Conservation (phyloP, 805 yeast species). For the Wickerhamiella hasegawae region DNA sequence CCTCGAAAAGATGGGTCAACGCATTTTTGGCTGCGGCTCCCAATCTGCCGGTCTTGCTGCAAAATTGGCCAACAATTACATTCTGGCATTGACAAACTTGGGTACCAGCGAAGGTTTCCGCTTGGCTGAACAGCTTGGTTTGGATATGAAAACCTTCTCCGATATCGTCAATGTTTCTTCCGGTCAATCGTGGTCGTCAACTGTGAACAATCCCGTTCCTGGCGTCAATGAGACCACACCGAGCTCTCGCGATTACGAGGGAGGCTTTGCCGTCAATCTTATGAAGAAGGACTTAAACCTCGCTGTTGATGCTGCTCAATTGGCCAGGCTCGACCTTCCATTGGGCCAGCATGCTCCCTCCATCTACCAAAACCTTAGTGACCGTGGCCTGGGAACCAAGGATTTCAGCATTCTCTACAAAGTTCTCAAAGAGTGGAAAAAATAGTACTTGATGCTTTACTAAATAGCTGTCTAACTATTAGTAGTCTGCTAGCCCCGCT, state of each 20-base stretch:
- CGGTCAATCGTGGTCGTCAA: constrained; percentile 39
- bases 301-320: constrained; percentile 19
- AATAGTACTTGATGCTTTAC: background rate
- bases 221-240: constrained; percentile 33
- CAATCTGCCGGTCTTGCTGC: constrained; percentile 41
- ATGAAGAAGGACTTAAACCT: constrained; percentile 27
- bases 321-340: constrained; percentile 11
- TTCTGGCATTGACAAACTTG: constrained; percentile 36
- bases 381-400: constrained; percentile 3
- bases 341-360: constrained; percentile 14
- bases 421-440: background rate
- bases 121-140: constrained; percentile 33
- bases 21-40: constrained; percentile 34
- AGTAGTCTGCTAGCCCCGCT: too few species aligned
- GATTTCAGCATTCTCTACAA: constrained; percentile 7
- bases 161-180: constrained; percentile 35
- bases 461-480: too few species aligned
- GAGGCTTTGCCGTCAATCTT: constrained; percentile 28
- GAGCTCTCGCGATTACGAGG: constrained; percentile 29
- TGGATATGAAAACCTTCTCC: constrained; percentile 31
- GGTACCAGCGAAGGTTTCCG: constrained; percentile 42
- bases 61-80: constrained; percentile 36
- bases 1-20: constrained; percentile 31
- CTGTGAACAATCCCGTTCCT: constrained; percentile 38
- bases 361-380: constrained; percentile 13